phyloP scores from a whole-genome alignment of 768 basidiomycete genomes.

The Suillus bovinus region DNA sequence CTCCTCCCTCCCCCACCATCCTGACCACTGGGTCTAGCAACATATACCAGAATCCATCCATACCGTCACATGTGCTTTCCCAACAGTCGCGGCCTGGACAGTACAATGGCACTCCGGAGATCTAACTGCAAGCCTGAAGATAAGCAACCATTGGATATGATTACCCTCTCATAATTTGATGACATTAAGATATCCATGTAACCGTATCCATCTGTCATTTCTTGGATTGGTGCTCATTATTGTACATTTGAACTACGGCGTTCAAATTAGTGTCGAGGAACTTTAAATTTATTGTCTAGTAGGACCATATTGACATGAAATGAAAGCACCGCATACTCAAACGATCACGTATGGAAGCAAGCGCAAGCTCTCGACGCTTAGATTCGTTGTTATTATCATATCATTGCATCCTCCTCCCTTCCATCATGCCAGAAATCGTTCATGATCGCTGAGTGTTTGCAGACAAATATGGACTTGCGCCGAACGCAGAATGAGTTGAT shows the following conservation, averaged over 20 bases:
- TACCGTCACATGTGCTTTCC: constrained; percentile 17
- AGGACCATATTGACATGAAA: background rate
- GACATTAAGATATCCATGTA: background rate
- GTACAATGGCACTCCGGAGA: constrained; percentile 27
- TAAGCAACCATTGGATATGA: background rate
- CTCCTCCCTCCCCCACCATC: constrained; percentile 22
- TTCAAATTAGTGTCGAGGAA: background rate
- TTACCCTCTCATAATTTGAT: background rate
- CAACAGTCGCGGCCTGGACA: constrained; percentile 16
- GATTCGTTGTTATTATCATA: background rate
- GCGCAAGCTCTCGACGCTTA: background rate
- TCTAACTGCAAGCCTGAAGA: constrained; percentile 13
- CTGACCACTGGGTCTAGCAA: constrained; percentile 12
- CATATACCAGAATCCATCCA: constrained; percentile 1
- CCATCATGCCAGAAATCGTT: background rate
- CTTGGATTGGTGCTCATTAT: background rate
- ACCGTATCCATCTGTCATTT: background rate
- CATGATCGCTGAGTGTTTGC: background rate
- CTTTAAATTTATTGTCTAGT: background rate
- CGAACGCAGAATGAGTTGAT: background rate
- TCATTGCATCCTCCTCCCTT: background rate
- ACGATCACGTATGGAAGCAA: background rate
- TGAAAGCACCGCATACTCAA: background rate
- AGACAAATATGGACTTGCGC: background rate
- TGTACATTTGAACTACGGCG: background rate